These are phyloP conservation scores for Neonectria ditissima DNA, from an alignment of 2,329 filamentous ascomycete genomes.

Conservation along the genomic window DNA sequence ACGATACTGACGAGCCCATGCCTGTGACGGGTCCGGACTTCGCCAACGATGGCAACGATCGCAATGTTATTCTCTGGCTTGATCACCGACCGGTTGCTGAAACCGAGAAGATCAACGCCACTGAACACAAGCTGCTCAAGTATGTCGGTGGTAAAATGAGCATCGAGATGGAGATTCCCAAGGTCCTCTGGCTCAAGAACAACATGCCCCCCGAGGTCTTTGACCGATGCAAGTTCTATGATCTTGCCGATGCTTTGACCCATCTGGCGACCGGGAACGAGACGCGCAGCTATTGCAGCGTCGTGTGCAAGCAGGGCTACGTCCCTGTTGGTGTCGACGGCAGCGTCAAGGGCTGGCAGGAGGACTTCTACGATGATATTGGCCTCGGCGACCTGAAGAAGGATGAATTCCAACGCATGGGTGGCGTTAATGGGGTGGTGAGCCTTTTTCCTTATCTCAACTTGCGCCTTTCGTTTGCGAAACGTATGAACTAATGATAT, in stretches of 20 bases:
- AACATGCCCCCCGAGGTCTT: constrained; percentile 95
- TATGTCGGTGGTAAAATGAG: constrained; percentile 99
- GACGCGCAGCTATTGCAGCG: constrained; percentile 92
- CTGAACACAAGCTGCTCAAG: constrained; percentile 89
- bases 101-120: constrained; percentile 93
- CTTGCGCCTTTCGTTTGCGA: constrained; percentile 12
- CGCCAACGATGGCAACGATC: constrained; percentile 79
- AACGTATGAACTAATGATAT: constrained; percentile 26
- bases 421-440: constrained; percentile 94
- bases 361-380: constrained; percentile 89
- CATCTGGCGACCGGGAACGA: constrained; percentile 94
- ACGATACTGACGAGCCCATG: constrained; percentile 90
- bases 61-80: constrained; percentile 97
- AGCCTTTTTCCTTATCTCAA: constrained; percentile 57
- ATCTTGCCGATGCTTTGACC: constrained; percentile 91
- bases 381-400: constrained; percentile 86
- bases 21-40: constrained; percentile 92
- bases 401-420: constrained; percentile 92
- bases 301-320: constrained; percentile 97
- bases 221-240: constrained; percentile 95
- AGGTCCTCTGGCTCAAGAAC: constrained; percentile 98
- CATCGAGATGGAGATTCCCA: constrained; percentile 99
- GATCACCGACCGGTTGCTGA: constrained; percentile 93
- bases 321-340: constrained; percentile 97
- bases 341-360: constrained; percentile 98